phyloP scores from a whole-genome alignment of 192 early-diverging fungal genomes.

The Coemansia sp. region DNA sequence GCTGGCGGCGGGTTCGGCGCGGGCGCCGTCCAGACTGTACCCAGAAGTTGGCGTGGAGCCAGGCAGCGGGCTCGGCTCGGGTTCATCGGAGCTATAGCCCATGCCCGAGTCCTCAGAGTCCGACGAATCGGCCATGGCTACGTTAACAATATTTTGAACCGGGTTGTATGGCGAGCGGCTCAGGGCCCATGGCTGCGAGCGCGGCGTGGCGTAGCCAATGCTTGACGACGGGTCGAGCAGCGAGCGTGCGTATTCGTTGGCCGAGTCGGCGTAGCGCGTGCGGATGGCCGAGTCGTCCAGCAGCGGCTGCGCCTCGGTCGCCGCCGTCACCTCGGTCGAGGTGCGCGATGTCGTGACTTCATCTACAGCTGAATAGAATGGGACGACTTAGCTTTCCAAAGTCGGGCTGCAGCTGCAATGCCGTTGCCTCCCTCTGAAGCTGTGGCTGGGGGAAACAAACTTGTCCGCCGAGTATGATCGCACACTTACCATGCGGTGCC shows the following conservation, averaged over 20 bases:
- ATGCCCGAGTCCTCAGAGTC: slow-evolving; percentile 40
- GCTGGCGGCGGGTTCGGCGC: no score
- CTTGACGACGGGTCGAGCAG: slow-evolving; percentile 17
- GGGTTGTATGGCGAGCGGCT: slow-evolving; percentile 13
- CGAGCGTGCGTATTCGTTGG: slow-evolving; percentile 44
- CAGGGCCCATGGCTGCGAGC: slow-evolving; percentile 8
- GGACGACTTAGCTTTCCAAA: no score
- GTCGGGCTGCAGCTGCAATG: no score
- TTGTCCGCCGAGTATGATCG: not conserved
- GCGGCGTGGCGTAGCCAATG: not conserved
- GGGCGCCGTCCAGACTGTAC: no score
- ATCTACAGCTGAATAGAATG: slow-evolving; percentile 9
- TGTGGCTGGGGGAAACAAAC: not conserved
- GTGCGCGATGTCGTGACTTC: slow-evolving; percentile 3
- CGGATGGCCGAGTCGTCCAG: slow-evolving; percentile 45
- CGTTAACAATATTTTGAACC: slow-evolving; percentile 14
- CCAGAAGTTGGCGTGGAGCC: not conserved
- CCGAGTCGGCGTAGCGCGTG: slow-evolving; percentile 28
- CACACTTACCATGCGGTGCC: slow-evolving; percentile 11
- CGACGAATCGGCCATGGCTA: slow-evolving; percentile 19
- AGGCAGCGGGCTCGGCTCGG: slow-evolving; percentile 1
- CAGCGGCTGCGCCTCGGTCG: slow-evolving; percentile 39
- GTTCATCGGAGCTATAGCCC: slow-evolving; percentile 12
- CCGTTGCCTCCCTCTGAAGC: no score
- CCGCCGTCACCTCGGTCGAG: not conserved